These are phyloP conservation scores for Cyclotella distinguenda DNA, from an alignment of 108 stramenopile genomes.

Conservation along the genomic window DNA sequence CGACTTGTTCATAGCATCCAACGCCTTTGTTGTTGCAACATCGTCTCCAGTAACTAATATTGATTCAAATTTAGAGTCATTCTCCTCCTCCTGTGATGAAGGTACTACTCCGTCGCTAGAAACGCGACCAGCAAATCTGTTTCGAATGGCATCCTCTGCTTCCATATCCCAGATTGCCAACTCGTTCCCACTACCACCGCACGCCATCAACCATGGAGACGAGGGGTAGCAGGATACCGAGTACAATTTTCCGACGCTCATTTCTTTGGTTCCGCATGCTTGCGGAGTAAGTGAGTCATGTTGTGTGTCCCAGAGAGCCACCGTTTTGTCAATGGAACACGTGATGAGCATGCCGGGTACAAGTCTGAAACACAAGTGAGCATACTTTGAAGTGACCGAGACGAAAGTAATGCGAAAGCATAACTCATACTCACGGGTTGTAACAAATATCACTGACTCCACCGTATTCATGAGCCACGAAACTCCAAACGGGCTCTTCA, in stretches of 20 bases:
- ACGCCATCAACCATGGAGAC: conserved; percentile 84
- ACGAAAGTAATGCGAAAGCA: conserved; percentile 6
- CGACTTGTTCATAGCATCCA: conserved; percentile 60
- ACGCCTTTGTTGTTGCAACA: conserved; percentile 25
- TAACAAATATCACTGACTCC: conserved; percentile 86
- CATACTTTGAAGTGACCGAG: not conserved
- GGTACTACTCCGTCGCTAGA: conserved; percentile 10
- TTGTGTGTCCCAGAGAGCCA: conserved; percentile 91
- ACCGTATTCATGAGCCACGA: conserved; percentile 86
- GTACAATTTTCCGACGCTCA: conserved; percentile 89
- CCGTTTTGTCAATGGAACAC: conserved; percentile 87
- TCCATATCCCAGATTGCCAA: conserved; percentile 93
- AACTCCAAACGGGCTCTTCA: conserved; percentile 80
- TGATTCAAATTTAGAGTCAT: conserved; percentile 66
- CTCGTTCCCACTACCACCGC: conserved; percentile 88
- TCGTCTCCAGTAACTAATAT: conserved; percentile 57
- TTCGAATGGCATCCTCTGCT: conserved; percentile 67
- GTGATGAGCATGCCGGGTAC: conserved; percentile 92
- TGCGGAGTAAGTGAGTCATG: conserved; percentile 51
- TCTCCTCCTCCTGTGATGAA: conserved; percentile 10
- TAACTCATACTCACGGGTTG: conserved; percentile 54
- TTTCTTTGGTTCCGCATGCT: conserved; percentile 78
- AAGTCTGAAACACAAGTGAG: too few species aligned
- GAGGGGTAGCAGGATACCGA: conserved; percentile 84
- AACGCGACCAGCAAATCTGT: conserved; percentile 65